phyloP scores from a whole-genome alignment of 176 grass and related monocot genomes.

The Dactylis glomerata region DNA sequence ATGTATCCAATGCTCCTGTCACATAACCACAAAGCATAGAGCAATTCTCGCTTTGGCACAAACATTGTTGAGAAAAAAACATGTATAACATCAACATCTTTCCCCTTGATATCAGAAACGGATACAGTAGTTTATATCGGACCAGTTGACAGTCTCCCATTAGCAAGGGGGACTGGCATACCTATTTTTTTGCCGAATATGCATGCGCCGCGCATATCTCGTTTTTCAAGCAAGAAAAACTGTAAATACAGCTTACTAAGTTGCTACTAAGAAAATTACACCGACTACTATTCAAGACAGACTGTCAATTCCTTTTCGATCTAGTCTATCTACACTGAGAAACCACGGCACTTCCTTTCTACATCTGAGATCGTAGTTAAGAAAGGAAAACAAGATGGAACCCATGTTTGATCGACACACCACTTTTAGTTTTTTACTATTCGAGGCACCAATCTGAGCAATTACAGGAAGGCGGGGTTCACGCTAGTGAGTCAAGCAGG shows the following conservation, averaged over 20 bases:
- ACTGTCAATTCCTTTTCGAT: neutral
- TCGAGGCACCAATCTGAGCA: neutral
- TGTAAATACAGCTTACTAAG: neutral
- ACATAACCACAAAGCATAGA: neutral
- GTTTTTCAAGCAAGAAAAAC: neutral
- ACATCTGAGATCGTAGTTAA: neutral
- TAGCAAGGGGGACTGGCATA: neutral
- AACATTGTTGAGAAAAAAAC: neutral
- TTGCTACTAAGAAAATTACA: neutral
- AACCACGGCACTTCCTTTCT: neutral
- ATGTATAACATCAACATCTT: neutral
- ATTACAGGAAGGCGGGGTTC: neutral
- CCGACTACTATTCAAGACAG: neutral
- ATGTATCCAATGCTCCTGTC: neutral
- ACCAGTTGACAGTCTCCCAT: neutral
- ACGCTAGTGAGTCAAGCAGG: neutral
- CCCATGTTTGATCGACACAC: neutral
- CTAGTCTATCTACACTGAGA: neutral
- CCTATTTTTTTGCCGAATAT: neutral
- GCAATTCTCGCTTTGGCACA: neutral
- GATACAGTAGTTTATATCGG: too few relatives aligned
- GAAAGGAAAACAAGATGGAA: neutral
- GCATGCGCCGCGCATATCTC: neutral
- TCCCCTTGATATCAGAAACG: too few relatives aligned
- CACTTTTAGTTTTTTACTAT: neutral